phyloP scores from a whole-genome alignment of 1,139 yeast genomes.

The Lodderomyces jiufengensis region DNA sequence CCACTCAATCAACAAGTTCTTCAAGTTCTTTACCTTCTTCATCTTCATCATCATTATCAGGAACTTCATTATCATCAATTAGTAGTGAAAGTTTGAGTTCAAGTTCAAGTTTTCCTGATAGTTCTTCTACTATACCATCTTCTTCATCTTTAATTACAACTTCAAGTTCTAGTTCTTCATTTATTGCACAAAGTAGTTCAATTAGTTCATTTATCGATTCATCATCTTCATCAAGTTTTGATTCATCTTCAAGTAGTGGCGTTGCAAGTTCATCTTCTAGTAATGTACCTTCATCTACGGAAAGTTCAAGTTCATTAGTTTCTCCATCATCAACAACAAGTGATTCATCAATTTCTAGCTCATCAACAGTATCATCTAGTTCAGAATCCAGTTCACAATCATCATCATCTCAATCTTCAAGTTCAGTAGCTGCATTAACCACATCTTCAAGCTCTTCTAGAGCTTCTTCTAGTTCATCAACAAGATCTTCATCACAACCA shows the following conservation, averaged over 20 bases:
- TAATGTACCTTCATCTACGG: constrained; percentile 5
- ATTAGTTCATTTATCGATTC: constrained; percentile 4
- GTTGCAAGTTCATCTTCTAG: too few species aligned
- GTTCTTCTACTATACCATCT: constrained; percentile 6
- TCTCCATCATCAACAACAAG: constrained; percentile 8
- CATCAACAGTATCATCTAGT: constrained; percentile 6
- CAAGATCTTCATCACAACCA: constrained; percentile 5
- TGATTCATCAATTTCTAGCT: constrained; percentile 3
- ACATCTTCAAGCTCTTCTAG: constrained; percentile 2
- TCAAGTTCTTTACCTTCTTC: constrained; percentile 7
- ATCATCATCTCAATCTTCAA: constrained; percentile 7
- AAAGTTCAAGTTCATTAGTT: constrained; percentile 5
- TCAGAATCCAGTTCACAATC: constrained; percentile 7
- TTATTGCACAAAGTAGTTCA: constrained; percentile 10
- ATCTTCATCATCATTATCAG: constrained; percentile 5
- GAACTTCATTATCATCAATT: constrained; percentile 1
- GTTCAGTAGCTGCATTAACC: constrained; percentile 6
- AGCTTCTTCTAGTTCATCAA: constrained; percentile 6
- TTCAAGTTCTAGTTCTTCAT: constrained; percentile 8
- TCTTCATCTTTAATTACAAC: constrained; percentile 6
- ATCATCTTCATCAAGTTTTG: constrained; percentile 8
- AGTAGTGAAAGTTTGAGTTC: constrained; percentile 1
- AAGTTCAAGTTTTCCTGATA: constrained; percentile 5
- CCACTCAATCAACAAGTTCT: constrained; percentile 3
- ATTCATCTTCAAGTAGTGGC: constrained; percentile 8